Evolutionary conservation across 2,329 filamentous ascomycete genomes (phyloP), one percentile per base, ranked within the genome.

Genomic region (Penicillium sp.): DNA sequence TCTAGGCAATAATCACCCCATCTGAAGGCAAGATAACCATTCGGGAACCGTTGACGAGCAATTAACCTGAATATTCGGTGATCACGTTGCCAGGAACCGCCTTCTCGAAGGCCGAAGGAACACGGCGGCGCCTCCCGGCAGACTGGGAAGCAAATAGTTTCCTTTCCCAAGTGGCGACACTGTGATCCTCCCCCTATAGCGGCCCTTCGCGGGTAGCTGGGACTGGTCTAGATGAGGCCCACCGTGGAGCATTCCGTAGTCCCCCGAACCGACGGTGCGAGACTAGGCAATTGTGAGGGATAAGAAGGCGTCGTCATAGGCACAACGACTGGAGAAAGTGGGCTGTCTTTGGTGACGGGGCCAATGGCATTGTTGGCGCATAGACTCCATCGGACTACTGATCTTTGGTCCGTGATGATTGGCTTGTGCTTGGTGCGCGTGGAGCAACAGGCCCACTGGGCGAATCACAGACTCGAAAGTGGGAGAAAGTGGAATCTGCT

Each of bases 21-120:
- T 42, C 19, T 8, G 1, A 26, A 15, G 31, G n/a, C 12, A 31
- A 32, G 10, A 41, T 46, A 28, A 22, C 13, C 29, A 40, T 45
- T 46, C 24, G 17, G 34, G 21, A 19, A 32, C 9, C 43, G 19
- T 50, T 47, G 31, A 19, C 9, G 24, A 6, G 21, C 21, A 19
- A 40, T 24, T 31, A n/a, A 42, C 37, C 5, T 15, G 43, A 28
- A 47, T 35, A 29, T 51, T 40, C 13, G 35, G 39, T 32, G 39
- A 40, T 47, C 38, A 42, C 21, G 37, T 19, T 24, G 4, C 43
- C 38, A 41, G 33, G 43, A 49, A 51, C 45, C 12, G 26, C 54
- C 56, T 60, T 60, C 58, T 57, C 48, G 58, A 60, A 60, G 55
- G 46, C 15, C 48, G 13, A 53, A 49, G 40, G 56, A 60, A 57